phyloP scores from a whole-genome alignment of 495 filamentous ascomycete species.

The Beverwykella pulmonaria region DNA sequence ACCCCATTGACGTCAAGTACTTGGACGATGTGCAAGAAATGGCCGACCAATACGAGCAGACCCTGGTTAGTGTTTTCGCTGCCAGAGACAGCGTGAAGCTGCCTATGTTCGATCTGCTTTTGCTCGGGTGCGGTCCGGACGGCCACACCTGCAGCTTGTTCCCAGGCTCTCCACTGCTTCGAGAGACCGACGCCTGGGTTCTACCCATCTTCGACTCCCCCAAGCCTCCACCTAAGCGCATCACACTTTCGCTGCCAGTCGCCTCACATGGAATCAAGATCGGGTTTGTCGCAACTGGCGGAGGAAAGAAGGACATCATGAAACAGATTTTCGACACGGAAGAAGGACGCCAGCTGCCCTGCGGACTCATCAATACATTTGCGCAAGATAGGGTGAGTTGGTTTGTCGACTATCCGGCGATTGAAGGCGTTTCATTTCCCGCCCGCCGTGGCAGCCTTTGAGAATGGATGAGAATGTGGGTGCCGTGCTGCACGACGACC shows the following conservation, averaged over 20 bases:
- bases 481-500: background rate
- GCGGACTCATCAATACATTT: conserved; percentile 80
- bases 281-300: conserved; percentile 89
- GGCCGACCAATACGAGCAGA: conserved; percentile 90
- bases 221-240: conserved; percentile 87
- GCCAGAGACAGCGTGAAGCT: conserved; percentile 53
- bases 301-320: conserved; percentile 84
- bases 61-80: conserved; percentile 66
- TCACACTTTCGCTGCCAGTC: conserved; percentile 89
- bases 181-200: conserved; percentile 91
- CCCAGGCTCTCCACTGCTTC: conserved; percentile 81
- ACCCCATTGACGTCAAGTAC: conserved; percentile 71
- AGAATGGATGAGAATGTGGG: background rate
- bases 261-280: conserved; percentile 80
- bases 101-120: conserved; percentile 89
- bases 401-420: conserved; percentile 86
- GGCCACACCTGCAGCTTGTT: conserved; percentile 97
- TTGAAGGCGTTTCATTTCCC: conserved; percentile 81
- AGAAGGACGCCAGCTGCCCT: conserved; percentile 74
- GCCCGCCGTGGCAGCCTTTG: conserved; percentile 57
- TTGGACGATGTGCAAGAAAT: conserved; percentile 87
- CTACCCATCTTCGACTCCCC: conserved; percentile 87
- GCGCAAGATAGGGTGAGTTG: conserved; percentile 86
- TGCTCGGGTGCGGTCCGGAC: conserved; percentile 92
- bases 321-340: conserved; percentile 85